Evolutionary conservation across 805 yeast species (phyloP).

Genomic region (Suhomyces sp.): DNA sequence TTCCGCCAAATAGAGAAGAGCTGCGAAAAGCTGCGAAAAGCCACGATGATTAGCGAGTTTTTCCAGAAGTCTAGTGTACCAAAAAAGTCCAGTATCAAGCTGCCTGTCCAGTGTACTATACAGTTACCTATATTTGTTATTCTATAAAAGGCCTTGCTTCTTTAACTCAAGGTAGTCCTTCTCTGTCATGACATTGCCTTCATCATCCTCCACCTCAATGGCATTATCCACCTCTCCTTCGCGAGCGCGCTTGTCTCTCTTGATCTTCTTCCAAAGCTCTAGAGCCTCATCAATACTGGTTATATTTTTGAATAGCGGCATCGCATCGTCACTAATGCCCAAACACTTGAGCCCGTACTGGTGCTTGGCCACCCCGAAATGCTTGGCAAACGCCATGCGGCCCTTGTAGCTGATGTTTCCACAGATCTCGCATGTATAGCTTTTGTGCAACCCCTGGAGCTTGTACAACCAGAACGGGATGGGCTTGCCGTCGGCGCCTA

Average conservation of each 20-base stretch:
- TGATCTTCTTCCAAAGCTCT: constrained; percentile 50
- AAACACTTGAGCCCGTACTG: constrained; percentile 67
- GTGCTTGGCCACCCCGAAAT: constrained; percentile 72
- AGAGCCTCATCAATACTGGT: constrained; percentile 65
- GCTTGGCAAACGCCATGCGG: constrained; percentile 64
- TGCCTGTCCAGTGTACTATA: too few species aligned
- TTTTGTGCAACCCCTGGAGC: constrained; percentile 75
- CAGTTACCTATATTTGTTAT: too few species aligned
- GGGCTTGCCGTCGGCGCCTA: constrained; percentile 88
- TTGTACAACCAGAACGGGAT: constrained; percentile 94
- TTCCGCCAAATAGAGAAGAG: too few species aligned
- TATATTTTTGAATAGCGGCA: constrained; percentile 57
- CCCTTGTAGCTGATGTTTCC: constrained; percentile 75
- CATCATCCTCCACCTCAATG: constrained; percentile 85
- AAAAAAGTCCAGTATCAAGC: too few species aligned
- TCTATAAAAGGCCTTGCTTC: constrained; percentile 75
- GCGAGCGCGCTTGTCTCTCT: constrained; percentile 31
- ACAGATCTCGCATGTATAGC: constrained; percentile 81
- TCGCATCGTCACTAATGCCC: constrained; percentile 56
- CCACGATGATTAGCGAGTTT: too few species aligned
- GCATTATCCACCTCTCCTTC: constrained; percentile 49
- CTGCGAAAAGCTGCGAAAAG: too few species aligned
- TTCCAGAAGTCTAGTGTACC: too few species aligned
- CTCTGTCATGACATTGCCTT: constrained; percentile 88
- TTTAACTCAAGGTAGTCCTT: constrained; percentile 80